Conservation (phyloP, 768 basidiomycete species). For the Omphalotus guepiniiformis region DNA sequence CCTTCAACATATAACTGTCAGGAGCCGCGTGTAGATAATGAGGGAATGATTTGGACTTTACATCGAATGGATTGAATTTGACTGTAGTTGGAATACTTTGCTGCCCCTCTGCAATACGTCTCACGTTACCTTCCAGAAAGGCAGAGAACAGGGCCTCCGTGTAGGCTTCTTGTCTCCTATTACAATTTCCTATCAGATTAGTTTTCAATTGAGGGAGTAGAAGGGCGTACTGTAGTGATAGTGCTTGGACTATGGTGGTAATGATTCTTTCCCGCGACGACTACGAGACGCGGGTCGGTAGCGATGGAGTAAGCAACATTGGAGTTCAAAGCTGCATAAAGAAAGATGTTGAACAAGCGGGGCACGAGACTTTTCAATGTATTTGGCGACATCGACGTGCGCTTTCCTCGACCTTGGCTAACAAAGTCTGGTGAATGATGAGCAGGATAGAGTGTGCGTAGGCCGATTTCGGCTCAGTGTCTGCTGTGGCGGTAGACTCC, state of each 20-base stretch:
- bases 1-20: too few species aligned
- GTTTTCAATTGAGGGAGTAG: neutral
- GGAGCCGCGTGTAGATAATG: conserved; percentile 3
- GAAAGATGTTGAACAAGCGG: conserved; percentile 59
- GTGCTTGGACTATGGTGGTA: conserved; percentile 58
- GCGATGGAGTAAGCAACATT: conserved; percentile 26
- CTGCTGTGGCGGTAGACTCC: conserved; percentile 20
- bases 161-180: conserved; percentile 65
- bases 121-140: conserved; percentile 50
- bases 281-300: conserved; percentile 48
- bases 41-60: conserved; percentile 22
- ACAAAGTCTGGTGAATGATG: conserved; percentile 60
- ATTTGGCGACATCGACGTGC: conserved; percentile 75
- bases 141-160: conserved; percentile 46
- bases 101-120: conserved; percentile 50
- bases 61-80: conserved; percentile 49
- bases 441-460: conserved; percentile 83
- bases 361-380: conserved; percentile 75
- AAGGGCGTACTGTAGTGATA: conserved; percentile 58
- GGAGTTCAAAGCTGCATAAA: conserved; percentile 35
- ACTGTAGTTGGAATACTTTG: conserved; percentile 38
- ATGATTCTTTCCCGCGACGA: conserved; percentile 61
- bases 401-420: conserved; percentile 35
- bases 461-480: conserved; percentile 63
- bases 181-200: neutral